These are phyloP conservation scores for Acanthamoeba divionensis DNA, from an alignment of 208 protist genomes.

Conservation along the genomic window DNA sequence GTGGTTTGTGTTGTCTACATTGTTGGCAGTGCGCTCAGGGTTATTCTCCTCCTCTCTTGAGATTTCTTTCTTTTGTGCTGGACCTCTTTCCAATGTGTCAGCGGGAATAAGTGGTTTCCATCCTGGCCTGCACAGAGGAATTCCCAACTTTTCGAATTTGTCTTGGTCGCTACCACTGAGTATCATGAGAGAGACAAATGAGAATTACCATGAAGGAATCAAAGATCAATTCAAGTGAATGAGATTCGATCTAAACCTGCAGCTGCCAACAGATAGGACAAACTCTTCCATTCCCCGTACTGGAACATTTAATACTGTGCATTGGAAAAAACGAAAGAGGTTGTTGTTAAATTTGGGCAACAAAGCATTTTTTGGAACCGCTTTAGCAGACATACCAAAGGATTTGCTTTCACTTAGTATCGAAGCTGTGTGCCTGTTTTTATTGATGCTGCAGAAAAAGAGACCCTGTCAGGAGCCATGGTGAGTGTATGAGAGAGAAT, in stretches of 20 bases:
- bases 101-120: neutral
- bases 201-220: neutral
- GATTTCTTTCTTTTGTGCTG: neutral
- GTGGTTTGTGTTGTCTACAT: no score
- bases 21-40: no score
- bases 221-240: neutral
- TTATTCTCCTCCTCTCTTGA: neutral
- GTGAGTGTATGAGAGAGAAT: neutral
- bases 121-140: constrained; percentile 6
- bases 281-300: constrained; percentile 36
- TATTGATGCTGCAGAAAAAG: constrained; percentile 28
- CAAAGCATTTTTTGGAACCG: neutral
- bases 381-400: neutral
- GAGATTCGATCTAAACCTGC: neutral
- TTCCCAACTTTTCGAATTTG: constrained; percentile 42
- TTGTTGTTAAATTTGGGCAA: neutral
- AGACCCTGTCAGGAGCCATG: neutral
- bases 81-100: neutral
- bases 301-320: constrained; percentile 34
- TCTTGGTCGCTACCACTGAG: constrained; percentile 15
- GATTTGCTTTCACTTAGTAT: neutral
- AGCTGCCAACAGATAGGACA: constrained; percentile 25
- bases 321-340: neutral
- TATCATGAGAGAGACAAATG: neutral
- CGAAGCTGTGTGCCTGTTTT: constrained; percentile 14